Percentiles rank a stretch among this genome's conserved stretches.
These are phyloP conservation scores for Beta macrorhiza DNA, from an alignment of 179 eudicot genomes.

Conservation along the genomic window DNA sequence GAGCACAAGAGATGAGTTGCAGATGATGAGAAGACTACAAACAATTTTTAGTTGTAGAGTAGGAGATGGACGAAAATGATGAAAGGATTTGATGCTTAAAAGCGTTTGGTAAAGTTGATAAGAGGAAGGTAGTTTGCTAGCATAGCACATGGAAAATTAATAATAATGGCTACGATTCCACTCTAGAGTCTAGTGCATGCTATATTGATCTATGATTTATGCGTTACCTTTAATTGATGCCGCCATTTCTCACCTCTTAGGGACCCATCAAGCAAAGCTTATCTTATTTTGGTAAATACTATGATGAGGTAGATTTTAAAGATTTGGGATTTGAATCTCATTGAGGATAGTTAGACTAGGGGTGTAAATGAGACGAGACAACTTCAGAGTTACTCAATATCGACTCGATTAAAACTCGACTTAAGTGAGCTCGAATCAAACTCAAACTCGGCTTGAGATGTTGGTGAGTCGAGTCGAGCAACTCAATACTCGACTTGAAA, in stretches of 20 bases:
- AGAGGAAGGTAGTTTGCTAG: neutral
- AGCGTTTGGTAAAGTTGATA: conserved; percentile 16
- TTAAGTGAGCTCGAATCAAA: too few species aligned
- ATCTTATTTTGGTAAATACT: too few species aligned
- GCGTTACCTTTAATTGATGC: conserved; percentile 1
- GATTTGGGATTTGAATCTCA: too few species aligned
- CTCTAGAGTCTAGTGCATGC: neutral
- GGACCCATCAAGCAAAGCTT: too few species aligned
- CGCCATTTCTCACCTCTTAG: neutral
- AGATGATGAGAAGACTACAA: neutral
- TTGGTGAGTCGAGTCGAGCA: too few species aligned
- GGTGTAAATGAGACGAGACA: too few species aligned
- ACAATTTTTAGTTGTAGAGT: neutral
- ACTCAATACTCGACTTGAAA: too few species aligned
- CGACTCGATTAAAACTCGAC: too few species aligned
- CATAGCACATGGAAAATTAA: conserved; percentile 12
- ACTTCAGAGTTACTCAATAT: too few species aligned
- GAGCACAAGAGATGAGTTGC: neutral
- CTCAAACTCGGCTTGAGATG: too few species aligned
- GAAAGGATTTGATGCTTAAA: conserved; percentile 12
- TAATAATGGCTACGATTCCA: conserved; percentile 6
- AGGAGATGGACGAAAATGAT: neutral
- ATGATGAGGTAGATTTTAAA: too few species aligned
- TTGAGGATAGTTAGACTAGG: too few species aligned
- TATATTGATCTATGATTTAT: neutral